Conservation (phyloP, 768 basidiomycete genomes). For the Fomitopsis serialis region DNA sequence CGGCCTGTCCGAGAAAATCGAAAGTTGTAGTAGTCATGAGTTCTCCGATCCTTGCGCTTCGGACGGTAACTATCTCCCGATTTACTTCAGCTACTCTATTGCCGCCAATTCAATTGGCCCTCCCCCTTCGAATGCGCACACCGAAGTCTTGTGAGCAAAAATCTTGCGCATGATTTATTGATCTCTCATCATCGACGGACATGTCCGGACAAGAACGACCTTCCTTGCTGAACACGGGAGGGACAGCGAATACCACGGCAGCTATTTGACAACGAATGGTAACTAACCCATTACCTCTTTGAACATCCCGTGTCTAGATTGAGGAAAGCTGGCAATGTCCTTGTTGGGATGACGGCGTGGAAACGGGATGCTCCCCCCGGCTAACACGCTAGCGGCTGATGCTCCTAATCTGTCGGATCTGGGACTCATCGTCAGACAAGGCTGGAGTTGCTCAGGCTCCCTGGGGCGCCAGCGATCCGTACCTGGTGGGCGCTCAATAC, state of each 20-base stretch:
- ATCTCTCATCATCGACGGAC: no score
- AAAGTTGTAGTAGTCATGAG: no score
- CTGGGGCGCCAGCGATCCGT: neutral
- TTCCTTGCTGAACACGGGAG: no score
- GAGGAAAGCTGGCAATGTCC: neutral
- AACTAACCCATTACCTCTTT: neutral
- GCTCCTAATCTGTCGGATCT: neutral
- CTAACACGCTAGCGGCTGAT: neutral
- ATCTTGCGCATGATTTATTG: no score
- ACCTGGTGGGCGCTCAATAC: neutral
- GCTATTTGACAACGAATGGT: neutral
- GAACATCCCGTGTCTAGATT: neutral
- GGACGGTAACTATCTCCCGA: no score
- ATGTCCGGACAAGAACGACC: no score
- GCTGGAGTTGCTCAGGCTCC: neutral
- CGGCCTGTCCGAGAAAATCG: no score
- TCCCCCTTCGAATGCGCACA: no score
- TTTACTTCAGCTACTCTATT: no score
- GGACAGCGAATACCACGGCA: neutral
- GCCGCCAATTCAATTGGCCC: no score
- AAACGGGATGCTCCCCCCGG: neutral
- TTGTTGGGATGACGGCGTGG: neutral
- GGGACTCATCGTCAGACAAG: neutral
- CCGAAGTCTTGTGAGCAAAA: no score
- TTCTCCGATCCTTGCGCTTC: no score